Percentiles rank a stretch among this genome's conserved stretches.
These are phyloP conservation scores for Ascochyta viciae-villosae DNA, from an alignment of 2,329 filamentous ascomycete genomes.

Conservation along the genomic window DNA sequence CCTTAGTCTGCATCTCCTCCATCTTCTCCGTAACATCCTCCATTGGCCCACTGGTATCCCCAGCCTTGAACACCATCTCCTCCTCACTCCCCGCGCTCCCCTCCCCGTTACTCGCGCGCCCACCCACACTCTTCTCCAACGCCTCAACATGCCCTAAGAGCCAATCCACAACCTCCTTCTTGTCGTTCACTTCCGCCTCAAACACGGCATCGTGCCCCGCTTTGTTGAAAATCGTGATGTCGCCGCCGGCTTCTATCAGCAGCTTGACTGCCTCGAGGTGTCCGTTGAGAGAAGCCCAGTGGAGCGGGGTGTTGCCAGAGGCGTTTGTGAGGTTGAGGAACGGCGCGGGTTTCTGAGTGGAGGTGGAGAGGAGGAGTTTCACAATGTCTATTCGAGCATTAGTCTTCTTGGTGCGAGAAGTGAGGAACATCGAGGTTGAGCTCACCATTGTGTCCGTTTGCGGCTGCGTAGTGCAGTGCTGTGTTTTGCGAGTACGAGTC, in stretches of 20 bases:
- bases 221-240: conserved; percentile 79
- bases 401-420: too few relatives aligned
- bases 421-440: background rate
- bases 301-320: conserved; percentile 87
- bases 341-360: conserved; percentile 24
- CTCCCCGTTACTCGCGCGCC: conserved; percentile 40
- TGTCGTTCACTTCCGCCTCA: conserved; percentile 59
- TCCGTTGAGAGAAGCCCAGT: conserved; percentile 92
- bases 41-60: conserved; percentile 26
- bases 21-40: conserved; percentile 44
- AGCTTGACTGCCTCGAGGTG: conserved; percentile 81
- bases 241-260: conserved; percentile 77
- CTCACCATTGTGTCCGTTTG: conserved; percentile 83
- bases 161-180: conserved; percentile 57
- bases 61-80: conserved; percentile 21
- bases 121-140: conserved; percentile 48
- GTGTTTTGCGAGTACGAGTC: conserved; percentile 81
- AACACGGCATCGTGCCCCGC: conserved; percentile 73
- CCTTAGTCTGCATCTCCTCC: conserved; percentile 38
- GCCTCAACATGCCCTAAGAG: conserved; percentile 56
- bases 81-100: conserved; percentile 24
- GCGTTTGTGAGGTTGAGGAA: conserved; percentile 76
- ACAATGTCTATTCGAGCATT: conserved; percentile 35
- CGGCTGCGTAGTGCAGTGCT: conserved; percentile 86
- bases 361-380: conserved; percentile 50